These are phyloP conservation scores for Neurospora sp. DNA, from an alignment of 495 filamentous ascomycete species.

Conservation along the genomic window DNA sequence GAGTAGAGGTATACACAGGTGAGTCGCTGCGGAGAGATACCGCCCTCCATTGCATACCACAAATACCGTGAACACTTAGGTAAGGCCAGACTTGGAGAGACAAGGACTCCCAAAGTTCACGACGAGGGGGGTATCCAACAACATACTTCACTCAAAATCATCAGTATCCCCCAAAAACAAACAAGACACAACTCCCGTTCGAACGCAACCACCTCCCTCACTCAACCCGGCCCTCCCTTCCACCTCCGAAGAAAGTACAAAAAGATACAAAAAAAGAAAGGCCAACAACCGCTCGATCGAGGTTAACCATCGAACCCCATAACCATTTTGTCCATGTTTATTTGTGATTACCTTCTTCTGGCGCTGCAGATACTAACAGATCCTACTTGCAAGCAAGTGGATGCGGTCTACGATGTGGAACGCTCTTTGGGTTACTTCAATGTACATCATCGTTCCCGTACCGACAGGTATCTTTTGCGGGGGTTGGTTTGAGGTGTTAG, in stretches of 20 bases:
- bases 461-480: neutral
- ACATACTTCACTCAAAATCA: neutral
- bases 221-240: neutral
- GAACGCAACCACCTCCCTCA: neutral
- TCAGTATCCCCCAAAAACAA: neutral
- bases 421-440: neutral
- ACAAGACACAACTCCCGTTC: neutral
- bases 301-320: neutral
- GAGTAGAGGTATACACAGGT: neutral
- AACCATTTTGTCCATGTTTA: neutral
- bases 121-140: neutral
- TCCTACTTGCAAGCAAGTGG: neutral
- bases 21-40: neutral
- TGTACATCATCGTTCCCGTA: neutral
- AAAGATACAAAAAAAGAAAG: neutral
- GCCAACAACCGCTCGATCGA: neutral
- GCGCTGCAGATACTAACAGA: neutral
- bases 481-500: neutral
- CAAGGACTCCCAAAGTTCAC: neutral
- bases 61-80: neutral
- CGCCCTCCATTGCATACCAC: neutral
- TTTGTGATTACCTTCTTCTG: neutral
- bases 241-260: neutral
- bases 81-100: neutral
- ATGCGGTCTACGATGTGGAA: neutral